A percentile compares a stretch with the other conserved stretches of the same genome.
These are phyloP conservation scores for Neoconidiobolus thromboides DNA, from an alignment of 371 early-diverging fungal genomes.

Conservation along the genomic window DNA sequence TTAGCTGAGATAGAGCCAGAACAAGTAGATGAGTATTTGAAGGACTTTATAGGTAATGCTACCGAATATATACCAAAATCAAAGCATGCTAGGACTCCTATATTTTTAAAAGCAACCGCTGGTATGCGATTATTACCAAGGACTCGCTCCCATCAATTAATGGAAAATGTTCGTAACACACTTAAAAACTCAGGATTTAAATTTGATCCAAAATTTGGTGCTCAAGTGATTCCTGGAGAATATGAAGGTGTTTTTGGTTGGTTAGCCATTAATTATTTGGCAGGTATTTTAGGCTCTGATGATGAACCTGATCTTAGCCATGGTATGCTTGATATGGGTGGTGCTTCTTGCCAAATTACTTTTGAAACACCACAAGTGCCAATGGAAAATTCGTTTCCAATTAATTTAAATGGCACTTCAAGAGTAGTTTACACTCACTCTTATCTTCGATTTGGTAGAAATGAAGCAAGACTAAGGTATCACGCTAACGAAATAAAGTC, in stretches of 20 bases:
- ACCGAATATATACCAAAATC: slow-evolving; percentile 37
- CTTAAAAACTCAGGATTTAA: slow-evolving; percentile 9
- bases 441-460: slow-evolving; percentile 84
- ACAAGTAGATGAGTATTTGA: slow-evolving; percentile 33
- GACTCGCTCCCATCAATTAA: slow-evolving; percentile 26
- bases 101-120: slow-evolving; percentile 82
- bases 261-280: slow-evolving; percentile 79
- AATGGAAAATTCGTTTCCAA: slow-evolving; percentile 3
- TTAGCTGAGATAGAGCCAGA: slow-evolving; percentile 12
- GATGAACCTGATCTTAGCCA: slow-evolving; percentile 26
- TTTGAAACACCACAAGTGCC: slow-evolving; percentile 17
- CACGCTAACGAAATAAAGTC: not conserved
- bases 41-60: slow-evolving; percentile 60
- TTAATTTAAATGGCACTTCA: slow-evolving; percentile 24
- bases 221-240: slow-evolving; percentile 78
- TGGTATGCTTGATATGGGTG: slow-evolving; percentile 82
- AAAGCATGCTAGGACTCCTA: slow-evolving; percentile 45
- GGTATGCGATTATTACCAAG: slow-evolving; percentile 69
- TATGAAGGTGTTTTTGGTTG: slow-evolving; percentile 87
- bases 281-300: slow-evolving; percentile 33
- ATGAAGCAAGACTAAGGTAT: slow-evolving; percentile 69
- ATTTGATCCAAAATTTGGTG: slow-evolving; percentile 33
- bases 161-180: slow-evolving; percentile 23
- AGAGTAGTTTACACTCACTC: slow-evolving; percentile 64
- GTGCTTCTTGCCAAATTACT: slow-evolving; percentile 71